A percentile compares a stretch with the other conserved stretches of the same genome.
Conservation (phyloP, 2,329 filamentous ascomycete genomes). For the Claviceps maximensis region DNA sequence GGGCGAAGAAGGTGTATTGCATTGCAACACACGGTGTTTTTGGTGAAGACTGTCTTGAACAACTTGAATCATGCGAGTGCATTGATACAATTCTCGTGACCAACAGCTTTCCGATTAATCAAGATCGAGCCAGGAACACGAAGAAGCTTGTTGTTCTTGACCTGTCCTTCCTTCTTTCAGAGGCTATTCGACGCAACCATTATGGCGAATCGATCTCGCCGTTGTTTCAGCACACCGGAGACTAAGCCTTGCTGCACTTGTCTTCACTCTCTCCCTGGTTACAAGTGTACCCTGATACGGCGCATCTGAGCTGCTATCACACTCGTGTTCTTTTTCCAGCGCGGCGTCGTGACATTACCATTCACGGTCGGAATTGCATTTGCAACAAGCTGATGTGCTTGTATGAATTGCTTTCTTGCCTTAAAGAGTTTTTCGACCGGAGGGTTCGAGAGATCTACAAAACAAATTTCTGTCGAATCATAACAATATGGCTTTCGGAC, state of each 20-base stretch:
- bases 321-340: constrained; percentile 15
- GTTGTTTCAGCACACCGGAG: constrained; percentile 53
- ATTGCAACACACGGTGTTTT: constrained; percentile 96
- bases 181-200: constrained; percentile 91
- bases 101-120: constrained; percentile 87
- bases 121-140: constrained; percentile 54
- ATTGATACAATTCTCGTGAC: constrained; percentile 92
- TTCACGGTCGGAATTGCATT: background rate
- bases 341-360: constrained; percentile 20
- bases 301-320: background rate
- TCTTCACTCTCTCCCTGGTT: background rate
- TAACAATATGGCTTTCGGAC: background rate
- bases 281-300: background rate
- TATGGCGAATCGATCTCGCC: constrained; percentile 75
- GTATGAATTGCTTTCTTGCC: background rate
- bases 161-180: constrained; percentile 73
- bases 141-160: constrained; percentile 84
- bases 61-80: constrained; percentile 83
- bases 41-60: constrained; percentile 74
- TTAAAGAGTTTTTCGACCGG: background rate
- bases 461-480: background rate
- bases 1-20: constrained; percentile 88
- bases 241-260: constrained; percentile 23
- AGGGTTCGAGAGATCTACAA: background rate
- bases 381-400: background rate